A percentile compares a stretch with the other conserved stretches of the same genome.
Evolutionary conservation across 2,329 filamentous ascomycete species (phyloP).

Genomic region (Trichoderma harzianum): DNA sequence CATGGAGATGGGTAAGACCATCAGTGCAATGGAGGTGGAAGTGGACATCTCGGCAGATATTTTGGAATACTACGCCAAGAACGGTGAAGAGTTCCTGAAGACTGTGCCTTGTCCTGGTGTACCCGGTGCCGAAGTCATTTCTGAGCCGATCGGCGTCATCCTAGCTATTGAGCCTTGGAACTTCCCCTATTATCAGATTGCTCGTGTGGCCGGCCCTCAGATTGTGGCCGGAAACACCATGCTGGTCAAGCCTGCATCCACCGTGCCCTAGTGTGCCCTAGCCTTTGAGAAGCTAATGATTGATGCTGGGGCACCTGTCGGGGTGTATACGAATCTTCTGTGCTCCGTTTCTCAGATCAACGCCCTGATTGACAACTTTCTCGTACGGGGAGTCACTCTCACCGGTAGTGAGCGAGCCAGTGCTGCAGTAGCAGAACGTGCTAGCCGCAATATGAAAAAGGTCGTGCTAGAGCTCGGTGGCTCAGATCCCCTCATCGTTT

Average conservation of each 20-base stretch:
- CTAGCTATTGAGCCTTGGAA: constrained; percentile 71
- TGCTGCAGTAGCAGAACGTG: constrained; percentile 60
- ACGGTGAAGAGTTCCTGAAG: not conserved
- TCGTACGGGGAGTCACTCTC: constrained; percentile 1
- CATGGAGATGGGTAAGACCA: constrained; percentile 5
- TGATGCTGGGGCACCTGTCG: constrained; percentile 69
- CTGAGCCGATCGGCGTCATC: constrained; percentile 6
- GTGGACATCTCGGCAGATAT: not conserved
- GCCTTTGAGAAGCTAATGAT: constrained; percentile 59
- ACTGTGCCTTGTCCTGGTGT: not conserved
- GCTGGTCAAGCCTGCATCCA: constrained; percentile 65
- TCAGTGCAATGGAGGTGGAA: not conserved
- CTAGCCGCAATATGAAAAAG: constrained; percentile 63
- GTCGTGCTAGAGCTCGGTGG: constrained; percentile 70
- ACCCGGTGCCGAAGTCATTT: not conserved
- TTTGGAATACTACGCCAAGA: constrained; percentile 2
- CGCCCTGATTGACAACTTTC: constrained; percentile 31
- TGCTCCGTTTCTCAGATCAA: constrained; percentile 19
- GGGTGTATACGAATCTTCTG: constrained; percentile 64
- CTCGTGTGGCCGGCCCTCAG: constrained; percentile 72
- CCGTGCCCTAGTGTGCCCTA: constrained; percentile 65
- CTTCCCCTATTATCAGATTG: constrained; percentile 70
- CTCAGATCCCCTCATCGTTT: constrained; percentile 71
- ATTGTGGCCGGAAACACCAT: constrained; percentile 65
- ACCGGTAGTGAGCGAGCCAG: constrained; percentile 8